phyloP scores from a whole-genome alignment of 1,284 basidiomycete genomes.

The Rhodotorula glutinis region DNA sequence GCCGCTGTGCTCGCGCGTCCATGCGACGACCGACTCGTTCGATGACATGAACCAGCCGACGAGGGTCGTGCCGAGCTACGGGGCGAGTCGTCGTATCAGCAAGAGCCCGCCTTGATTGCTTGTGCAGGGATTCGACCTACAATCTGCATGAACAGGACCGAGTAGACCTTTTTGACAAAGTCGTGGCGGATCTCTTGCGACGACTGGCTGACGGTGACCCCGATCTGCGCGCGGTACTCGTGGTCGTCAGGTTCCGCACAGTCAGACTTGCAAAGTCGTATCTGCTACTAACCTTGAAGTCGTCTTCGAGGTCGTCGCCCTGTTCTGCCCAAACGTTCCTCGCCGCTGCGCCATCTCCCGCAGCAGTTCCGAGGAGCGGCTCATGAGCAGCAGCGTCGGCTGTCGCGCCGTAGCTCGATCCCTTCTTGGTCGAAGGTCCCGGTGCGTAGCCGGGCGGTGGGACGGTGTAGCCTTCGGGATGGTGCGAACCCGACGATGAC shows the following conservation, averaged over 20 bases:
- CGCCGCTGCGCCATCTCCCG: conserved; percentile 4
- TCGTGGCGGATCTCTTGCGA: conserved; percentile 35
- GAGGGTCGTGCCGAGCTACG: conserved; percentile 22
- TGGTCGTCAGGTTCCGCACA: not conserved
- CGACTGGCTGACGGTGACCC: conserved; percentile 36
- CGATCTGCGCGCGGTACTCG: conserved; percentile 25
- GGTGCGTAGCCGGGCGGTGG: conserved; percentile 5
- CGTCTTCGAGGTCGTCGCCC: conserved; percentile 14
- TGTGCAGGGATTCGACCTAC: conserved; percentile 5
- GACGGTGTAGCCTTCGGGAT: conserved; percentile 17
- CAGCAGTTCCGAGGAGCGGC: conserved; percentile 4
- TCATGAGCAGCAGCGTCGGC: not conserved
- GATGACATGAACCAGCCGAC: conserved; percentile 30
- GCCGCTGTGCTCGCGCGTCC: conserved; percentile 29
- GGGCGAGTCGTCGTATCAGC: too few species aligned
- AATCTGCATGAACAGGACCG: conserved; percentile 38
- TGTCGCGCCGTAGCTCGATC: conserved; percentile 6
- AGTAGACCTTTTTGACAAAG: conserved; percentile 44
- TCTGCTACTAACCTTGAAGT: conserved; percentile 18
- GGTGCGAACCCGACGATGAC: not conserved
- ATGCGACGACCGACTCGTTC: conserved; percentile 15
- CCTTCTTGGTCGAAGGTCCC: not conserved
- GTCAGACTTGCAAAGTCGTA: too few species aligned
- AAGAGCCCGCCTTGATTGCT: too few species aligned
- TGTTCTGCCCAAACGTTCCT: conserved; percentile 17